Evolutionary conservation across 192 early-diverging fungal genomes (phyloP).

Genomic region (Podila horticola): DNA sequence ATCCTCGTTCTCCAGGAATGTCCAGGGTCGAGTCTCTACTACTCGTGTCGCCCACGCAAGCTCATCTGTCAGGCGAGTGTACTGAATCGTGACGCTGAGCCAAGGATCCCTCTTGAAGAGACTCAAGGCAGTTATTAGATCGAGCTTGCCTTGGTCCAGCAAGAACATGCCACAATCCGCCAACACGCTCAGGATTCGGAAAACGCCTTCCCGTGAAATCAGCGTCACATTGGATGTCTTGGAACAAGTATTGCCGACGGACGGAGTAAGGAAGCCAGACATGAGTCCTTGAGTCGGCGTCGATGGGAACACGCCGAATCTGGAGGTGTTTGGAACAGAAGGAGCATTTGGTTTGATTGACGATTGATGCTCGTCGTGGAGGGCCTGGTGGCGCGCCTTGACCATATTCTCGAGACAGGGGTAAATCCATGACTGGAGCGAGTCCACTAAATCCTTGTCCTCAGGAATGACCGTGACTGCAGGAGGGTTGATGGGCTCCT

Average conservation of each 20-base stretch:
- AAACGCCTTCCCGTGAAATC: slow-evolving; percentile 7
- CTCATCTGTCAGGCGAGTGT: slow-evolving; percentile 15
- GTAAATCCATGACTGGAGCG: slow-evolving; percentile 25
- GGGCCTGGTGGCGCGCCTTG: slow-evolving; percentile 13
- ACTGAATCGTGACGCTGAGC: slow-evolving; percentile 16
- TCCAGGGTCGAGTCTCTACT: slow-evolving; percentile 1
- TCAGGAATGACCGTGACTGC: slow-evolving; percentile 2
- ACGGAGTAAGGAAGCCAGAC: neutral
- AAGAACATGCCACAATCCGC: slow-evolving; percentile 23
- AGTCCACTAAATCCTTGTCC: slow-evolving; percentile 2
- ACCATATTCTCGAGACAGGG: slow-evolving; percentile 16
- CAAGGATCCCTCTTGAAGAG: slow-evolving; percentile 11
- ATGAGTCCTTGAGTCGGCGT: neutral
- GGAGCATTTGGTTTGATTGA: neutral
- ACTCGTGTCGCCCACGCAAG: slow-evolving; percentile 27
- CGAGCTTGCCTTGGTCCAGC: neutral
- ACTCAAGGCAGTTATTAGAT: neutral
- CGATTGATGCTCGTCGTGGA: slow-evolving; percentile 4
- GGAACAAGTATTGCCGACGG: neutral
- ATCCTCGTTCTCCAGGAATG: slow-evolving; percentile 21
- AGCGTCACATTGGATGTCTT: neutral
- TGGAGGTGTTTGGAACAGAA: neutral
- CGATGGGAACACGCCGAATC: neutral
- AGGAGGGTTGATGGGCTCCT: neutral
- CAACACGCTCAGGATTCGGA: slow-evolving; percentile 5